phyloP scores from a whole-genome alignment of 1,284 basidiomycete genomes.

The Singerocomus inundabilis region DNA sequence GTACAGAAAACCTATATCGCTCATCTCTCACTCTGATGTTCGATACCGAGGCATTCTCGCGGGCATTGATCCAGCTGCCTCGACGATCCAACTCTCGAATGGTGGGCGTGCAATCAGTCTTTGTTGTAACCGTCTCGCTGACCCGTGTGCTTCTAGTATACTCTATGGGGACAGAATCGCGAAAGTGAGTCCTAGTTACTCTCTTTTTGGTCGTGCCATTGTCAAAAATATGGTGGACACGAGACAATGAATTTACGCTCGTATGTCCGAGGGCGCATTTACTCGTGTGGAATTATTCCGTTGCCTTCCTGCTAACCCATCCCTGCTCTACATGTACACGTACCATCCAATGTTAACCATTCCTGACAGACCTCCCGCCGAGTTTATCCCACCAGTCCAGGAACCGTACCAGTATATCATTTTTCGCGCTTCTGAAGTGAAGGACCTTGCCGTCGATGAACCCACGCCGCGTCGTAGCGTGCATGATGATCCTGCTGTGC shows the following conservation, averaged over 20 bases:
- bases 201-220: background rate
- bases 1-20: slow-evolving; percentile 81
- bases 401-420: slow-evolving; percentile 82
- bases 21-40: slow-evolving; percentile 89
- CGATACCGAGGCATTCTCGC: slow-evolving; percentile 86
- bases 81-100: slow-evolving; percentile 85
- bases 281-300: slow-evolving; percentile 66
- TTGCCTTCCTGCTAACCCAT: slow-evolving; percentile 70
- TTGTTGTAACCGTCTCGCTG: background rate
- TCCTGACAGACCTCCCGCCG: slow-evolving; percentile 54
- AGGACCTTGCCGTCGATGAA: slow-evolving; percentile 76
- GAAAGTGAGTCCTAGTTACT: slow-evolving; percentile 53
- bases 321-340: slow-evolving; percentile 1
- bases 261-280: slow-evolving; percentile 66
- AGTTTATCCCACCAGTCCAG: slow-evolving; percentile 74
- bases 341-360: slow-evolving; percentile 13
- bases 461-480: slow-evolving; percentile 57
- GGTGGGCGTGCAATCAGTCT: slow-evolving; percentile 44
- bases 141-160: slow-evolving; percentile 50
- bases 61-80: slow-evolving; percentile 78
- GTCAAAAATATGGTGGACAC: slow-evolving; percentile 55
- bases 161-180: slow-evolving; percentile 85
- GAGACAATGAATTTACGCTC: slow-evolving; percentile 47
- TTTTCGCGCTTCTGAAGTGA: slow-evolving; percentile 80
- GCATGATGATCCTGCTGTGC: slow-evolving; percentile 75